Evolutionary conservation across 805 yeast species (phyloP), one percentile per base, ranked within the genome.

Genomic region (Barnettozyma salicaria): DNA sequence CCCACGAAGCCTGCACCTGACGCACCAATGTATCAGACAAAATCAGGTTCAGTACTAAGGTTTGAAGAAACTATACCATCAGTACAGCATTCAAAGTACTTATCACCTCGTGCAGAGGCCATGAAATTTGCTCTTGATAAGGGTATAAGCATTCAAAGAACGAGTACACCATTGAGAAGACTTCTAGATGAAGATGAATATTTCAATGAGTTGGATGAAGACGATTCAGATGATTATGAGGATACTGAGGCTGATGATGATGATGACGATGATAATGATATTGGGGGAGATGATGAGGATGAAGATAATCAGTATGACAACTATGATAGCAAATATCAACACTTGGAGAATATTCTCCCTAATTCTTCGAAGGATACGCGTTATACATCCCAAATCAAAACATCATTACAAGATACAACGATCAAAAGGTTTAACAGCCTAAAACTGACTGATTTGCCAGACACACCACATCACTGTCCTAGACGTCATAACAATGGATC

Each of bases 101-200:
- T 74, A 49, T 71, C 80, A 5, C 88, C 88, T 5, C 84, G 85
- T 2, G 88, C 88, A 0, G 84, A 77, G 32, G 87, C 90, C 1
- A 70, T 86, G 61, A 77, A 87, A 45, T 94, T 85, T 50, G 94
- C 88, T 10, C 82, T 86, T 58, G 95, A 86, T 52, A 78, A 82
- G 5, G 80, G 89, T 23, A 82, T 87, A 27, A 90, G 92, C 3
- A 89, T 86, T 19, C 90, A 85, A 54, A 74, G 95, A 42, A 55
- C 58, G 1, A 55, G 49, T 0, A 53, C 58, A 1, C 57, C 59
- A 14, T 33, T 53, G 10, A 45, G 50, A 22, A 38, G 48, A 19
- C 17, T 54, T 7, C 10, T 52, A n/a, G 54, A 49, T 10, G 49
- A 49, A 34, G 53, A 53, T 35, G 53, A 45, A 13, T 54, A 51